Evolutionary conservation across 2,329 filamentous ascomycete species (phyloP).

Genomic region (Claviceps sp.): DNA sequence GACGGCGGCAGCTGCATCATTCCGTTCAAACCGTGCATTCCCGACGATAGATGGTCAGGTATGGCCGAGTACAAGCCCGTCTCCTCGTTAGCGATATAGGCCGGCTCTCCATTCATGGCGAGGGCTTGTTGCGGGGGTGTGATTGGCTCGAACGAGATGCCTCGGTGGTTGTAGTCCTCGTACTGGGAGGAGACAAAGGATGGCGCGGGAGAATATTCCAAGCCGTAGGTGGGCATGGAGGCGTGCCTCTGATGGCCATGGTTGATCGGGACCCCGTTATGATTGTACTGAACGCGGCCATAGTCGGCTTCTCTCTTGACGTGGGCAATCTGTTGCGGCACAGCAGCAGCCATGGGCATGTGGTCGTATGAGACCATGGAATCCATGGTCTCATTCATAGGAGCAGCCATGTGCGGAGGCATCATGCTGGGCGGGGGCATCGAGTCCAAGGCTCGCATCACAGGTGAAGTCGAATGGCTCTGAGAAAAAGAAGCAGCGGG

Average conservation of each 20-base stretch:
- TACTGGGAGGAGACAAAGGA: conserved; percentile 98
- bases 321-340: conserved; percentile 50
- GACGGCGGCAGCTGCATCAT: conserved; percentile 86
- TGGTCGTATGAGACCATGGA: conserved; percentile 56
- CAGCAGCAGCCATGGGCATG: conserved; percentile 55
- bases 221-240: conserved; percentile 90
- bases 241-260: conserved; percentile 84
- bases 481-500: conserved; percentile 49
- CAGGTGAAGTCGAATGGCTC: conserved; percentile 74
- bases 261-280: conserved; percentile 73
- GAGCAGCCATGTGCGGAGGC: conserved; percentile 37
- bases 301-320: conserved; percentile 87
- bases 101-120: conserved; percentile 71
- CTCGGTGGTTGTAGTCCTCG: conserved; percentile 94
- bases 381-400: conserved; percentile 52
- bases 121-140: conserved; percentile 87
- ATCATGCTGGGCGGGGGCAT: conserved; percentile 90
- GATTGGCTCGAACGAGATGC: conserved; percentile 90
- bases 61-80: conserved; percentile 92
- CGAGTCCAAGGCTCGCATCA: conserved; percentile 78
- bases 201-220: conserved; percentile 95
- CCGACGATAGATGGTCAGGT: conserved; percentile 60
- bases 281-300: conserved; percentile 73
- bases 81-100: conserved; percentile 97
- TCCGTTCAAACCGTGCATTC: conserved; percentile 64